A percentile compares a stretch with the other conserved stretches of the same genome.
These are phyloP conservation scores for Pseudoneurospora amorphoporcata DNA, from an alignment of 495 filamentous ascomycete genomes.

Conservation along the genomic window DNA sequence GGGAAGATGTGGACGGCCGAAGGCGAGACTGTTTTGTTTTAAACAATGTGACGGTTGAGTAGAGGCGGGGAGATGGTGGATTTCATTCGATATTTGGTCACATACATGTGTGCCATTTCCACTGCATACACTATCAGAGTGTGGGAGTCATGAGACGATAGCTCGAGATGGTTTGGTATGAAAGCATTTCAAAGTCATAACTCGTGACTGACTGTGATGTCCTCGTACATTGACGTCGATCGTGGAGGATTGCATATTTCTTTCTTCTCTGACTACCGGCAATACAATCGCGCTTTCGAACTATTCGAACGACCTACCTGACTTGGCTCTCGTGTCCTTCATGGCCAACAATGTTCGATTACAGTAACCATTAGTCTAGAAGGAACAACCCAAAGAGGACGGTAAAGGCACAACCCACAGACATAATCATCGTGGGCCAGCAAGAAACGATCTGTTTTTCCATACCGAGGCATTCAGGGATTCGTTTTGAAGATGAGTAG, in stretches of 20 bases:
- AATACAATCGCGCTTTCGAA: neutral
- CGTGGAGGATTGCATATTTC: neutral
- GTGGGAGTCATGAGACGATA: neutral
- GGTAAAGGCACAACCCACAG: neutral
- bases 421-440: neutral
- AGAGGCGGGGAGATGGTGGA: neutral
- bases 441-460: too few species aligned
- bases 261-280: neutral
- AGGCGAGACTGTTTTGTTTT: neutral
- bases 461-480: too few species aligned
- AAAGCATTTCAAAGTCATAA: neutral
- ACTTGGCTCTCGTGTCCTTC: neutral
- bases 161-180: neutral
- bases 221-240: neutral
- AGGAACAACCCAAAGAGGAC: neutral
- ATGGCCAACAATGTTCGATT: neutral
- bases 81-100: neutral
- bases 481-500: too few species aligned
- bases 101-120: neutral
- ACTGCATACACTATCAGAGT: neutral
- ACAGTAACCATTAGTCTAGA: neutral
- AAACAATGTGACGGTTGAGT: neutral
- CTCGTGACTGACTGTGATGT: neutral
- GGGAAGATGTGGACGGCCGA: conserved; percentile 17
- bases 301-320: neutral